A percentile compares a stretch with the other conserved stretches of the same genome.
These are phyloP conservation scores for Panellus pusillus DNA, from an alignment of 768 basidiomycete genomes.

Conservation along the genomic window DNA sequence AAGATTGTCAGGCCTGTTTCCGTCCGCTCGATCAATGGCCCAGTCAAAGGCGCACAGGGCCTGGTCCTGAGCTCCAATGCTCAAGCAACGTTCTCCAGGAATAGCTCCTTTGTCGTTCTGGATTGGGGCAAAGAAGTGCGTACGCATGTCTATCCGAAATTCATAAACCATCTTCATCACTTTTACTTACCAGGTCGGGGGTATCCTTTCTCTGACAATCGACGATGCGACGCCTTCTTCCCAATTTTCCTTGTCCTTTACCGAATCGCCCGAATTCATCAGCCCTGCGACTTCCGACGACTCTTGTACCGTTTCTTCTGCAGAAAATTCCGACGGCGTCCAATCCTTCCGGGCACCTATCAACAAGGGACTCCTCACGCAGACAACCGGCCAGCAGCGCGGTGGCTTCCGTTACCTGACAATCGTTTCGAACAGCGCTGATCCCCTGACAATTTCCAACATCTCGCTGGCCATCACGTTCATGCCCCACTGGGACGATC, in stretches of 20 bases:
- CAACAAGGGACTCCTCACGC: conserved; percentile 29
- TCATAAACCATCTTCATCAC: neutral
- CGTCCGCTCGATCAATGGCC: conserved; percentile 28
- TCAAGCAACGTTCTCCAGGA: conserved; percentile 29
- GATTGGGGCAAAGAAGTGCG: conserved; percentile 41
- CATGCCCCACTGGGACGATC: conserved; percentile 48
- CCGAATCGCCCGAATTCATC: conserved; percentile 50
- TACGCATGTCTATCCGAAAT: neutral
- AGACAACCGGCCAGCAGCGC: conserved; percentile 38
- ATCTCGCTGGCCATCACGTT: conserved; percentile 44
- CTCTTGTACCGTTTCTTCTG: conserved; percentile 28
- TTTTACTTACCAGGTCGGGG: conserved; percentile 28
- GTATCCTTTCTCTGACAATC: conserved; percentile 32
- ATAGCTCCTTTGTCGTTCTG: conserved; percentile 36
- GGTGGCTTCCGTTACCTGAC: conserved; percentile 52
- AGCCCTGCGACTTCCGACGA: conserved; percentile 44
- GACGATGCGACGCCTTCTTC: conserved; percentile 29
- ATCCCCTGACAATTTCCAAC: conserved; percentile 41
- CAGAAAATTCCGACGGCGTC: conserved; percentile 35
- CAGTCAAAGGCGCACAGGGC: conserved; percentile 26
- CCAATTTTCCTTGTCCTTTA: conserved; percentile 47
- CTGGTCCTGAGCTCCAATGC: conserved; percentile 26
- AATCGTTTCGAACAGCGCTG: conserved; percentile 39
- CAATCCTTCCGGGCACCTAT: conserved; percentile 33
- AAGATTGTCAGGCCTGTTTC: conserved; percentile 32